Percentiles rank a stretch among this genome's conserved stretches.
Conservation (phyloP, 257 asterid species). For the Striga asiatica region DNA sequence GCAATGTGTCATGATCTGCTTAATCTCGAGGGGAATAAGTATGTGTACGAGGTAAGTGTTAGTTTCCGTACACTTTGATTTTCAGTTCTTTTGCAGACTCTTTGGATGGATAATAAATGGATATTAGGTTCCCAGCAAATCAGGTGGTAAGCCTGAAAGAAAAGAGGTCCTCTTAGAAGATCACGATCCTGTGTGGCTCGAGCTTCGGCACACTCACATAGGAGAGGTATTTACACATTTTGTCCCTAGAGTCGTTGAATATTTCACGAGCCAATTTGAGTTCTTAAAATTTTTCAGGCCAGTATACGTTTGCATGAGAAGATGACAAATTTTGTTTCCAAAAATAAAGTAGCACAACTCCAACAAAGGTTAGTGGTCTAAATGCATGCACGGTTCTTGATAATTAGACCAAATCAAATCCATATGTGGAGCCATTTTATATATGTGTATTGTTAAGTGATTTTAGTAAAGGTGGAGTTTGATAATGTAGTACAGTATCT, state of each 20-base stretch:
- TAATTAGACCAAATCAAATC: too few species aligned
- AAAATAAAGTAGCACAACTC: constrained; percentile 85
- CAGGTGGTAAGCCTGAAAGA: constrained; percentile 63
- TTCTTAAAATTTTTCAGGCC: constrained; percentile 45
- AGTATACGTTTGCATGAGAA: constrained; percentile 61
- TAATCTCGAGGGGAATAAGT: constrained; percentile 78
- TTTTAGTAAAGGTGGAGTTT: too few species aligned
- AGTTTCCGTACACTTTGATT: constrained; percentile 8
- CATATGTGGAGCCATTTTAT: too few species aligned
- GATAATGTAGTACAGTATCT: too few species aligned
- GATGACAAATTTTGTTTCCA: constrained; percentile 63
- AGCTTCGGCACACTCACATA: constrained; percentile 80
- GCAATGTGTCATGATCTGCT: constrained; percentile 94
- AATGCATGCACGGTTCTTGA: background rate
- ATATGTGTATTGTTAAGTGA: too few species aligned
- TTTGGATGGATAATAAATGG: constrained; percentile 12
- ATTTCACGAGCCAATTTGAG: too few species aligned
- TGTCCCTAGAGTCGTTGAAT: too few species aligned
- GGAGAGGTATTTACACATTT: constrained; percentile 65
- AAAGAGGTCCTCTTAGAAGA: constrained; percentile 88
- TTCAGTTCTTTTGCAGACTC: constrained; percentile 11
- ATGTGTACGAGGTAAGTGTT: constrained; percentile 56
- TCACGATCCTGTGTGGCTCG: constrained; percentile 89
- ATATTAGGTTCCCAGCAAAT: constrained; percentile 52
- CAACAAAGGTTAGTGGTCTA: constrained; percentile 62